Evolutionary conservation across 2,329 filamentous ascomycete genomes (phyloP).

Genomic region (Harringtonia lauricola): DNA sequence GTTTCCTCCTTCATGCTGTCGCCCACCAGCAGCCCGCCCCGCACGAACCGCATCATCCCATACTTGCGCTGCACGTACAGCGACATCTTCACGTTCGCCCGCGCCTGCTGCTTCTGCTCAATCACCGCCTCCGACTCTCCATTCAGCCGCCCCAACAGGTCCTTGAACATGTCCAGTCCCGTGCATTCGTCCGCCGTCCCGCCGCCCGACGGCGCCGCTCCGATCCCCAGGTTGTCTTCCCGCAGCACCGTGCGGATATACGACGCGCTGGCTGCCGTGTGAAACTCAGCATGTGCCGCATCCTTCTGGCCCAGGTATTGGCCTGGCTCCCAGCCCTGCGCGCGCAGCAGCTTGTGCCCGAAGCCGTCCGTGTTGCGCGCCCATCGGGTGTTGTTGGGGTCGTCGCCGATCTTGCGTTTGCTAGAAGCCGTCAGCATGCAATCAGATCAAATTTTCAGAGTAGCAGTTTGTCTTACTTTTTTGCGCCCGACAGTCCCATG

Average conservation of each 20-base stretch:
- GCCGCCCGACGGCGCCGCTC: slow-evolving; percentile 49
- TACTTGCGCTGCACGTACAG: slow-evolving; percentile 66
- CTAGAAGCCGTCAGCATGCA: slow-evolving; percentile 12
- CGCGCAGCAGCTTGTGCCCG: slow-evolving; percentile 78
- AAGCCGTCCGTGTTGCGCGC: slow-evolving; percentile 70
- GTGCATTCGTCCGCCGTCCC: slow-evolving; percentile 69
- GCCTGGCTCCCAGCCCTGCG: slow-evolving; percentile 86
- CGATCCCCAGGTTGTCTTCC: slow-evolving; percentile 83
- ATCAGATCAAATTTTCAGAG: not conserved
- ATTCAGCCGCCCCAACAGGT: slow-evolving; percentile 78
- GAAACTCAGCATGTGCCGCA: slow-evolving; percentile 62
- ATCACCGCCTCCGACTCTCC: slow-evolving; percentile 69
- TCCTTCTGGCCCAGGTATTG: slow-evolving; percentile 69
- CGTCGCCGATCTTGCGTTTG: slow-evolving; percentile 64
- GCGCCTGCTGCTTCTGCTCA: slow-evolving; percentile 55
- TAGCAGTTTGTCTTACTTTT: slow-evolving; percentile 39
- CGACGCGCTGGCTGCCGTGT: slow-evolving; percentile 70
- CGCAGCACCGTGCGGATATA: slow-evolving; percentile 80
- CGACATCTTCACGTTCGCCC: slow-evolving; percentile 60
- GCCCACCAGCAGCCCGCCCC: slow-evolving; percentile 60
- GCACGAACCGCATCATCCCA: slow-evolving; percentile 76
- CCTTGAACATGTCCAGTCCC: slow-evolving; percentile 77
- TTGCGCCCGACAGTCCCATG: slow-evolving; percentile 61
- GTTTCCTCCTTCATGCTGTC: slow-evolving; percentile 38
- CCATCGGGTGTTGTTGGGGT: slow-evolving; percentile 96